Conservation (phyloP, 805 yeast genomes). For the Yarrowia sp. region DNA sequence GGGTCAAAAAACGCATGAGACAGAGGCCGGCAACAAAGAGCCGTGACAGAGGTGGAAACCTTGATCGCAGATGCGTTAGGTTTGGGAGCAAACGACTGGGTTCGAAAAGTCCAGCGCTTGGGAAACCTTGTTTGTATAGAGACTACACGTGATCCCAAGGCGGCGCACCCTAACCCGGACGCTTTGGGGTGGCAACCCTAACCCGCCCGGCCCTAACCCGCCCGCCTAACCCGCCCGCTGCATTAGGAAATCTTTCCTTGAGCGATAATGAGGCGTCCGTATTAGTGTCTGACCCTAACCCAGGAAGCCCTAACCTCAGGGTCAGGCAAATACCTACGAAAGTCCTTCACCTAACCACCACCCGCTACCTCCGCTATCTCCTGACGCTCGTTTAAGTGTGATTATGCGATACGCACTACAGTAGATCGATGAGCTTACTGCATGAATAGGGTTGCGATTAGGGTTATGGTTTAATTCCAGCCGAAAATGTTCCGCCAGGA, state of each 20-base stretch:
- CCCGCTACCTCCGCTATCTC: neutral
- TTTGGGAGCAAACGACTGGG: conserved; percentile 20
- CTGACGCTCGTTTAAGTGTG: conserved; percentile 15
- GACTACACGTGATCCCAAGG: conserved; percentile 7
- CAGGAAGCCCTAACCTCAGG: no score
- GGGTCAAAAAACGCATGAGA: conserved; percentile 26
- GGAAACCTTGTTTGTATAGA: neutral
- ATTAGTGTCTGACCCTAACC: no score
- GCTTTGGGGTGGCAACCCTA: no score
- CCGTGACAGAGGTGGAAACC: conserved; percentile 2
- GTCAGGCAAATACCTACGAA: no score
- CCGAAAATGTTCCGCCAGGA: conserved; percentile 12
- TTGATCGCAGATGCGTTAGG: conserved; percentile 7
- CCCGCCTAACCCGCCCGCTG: neutral
- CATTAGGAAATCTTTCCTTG: neutral
- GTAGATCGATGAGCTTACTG: conserved; percentile 27
- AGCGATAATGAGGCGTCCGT: no score
- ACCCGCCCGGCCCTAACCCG: neutral
- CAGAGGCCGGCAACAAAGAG: conserved; percentile 8
- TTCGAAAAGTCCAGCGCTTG: neutral
- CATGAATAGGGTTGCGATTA: neutral
- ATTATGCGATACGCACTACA: conserved; percentile 24
- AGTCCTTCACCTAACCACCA: no score
- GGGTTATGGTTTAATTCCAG: conserved; percentile 23
- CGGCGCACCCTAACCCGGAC: conserved; percentile 19